phyloP scores from a whole-genome alignment of 2,329 filamentous ascomycete genomes.

The Botryosphaeria dothidea region DNA sequence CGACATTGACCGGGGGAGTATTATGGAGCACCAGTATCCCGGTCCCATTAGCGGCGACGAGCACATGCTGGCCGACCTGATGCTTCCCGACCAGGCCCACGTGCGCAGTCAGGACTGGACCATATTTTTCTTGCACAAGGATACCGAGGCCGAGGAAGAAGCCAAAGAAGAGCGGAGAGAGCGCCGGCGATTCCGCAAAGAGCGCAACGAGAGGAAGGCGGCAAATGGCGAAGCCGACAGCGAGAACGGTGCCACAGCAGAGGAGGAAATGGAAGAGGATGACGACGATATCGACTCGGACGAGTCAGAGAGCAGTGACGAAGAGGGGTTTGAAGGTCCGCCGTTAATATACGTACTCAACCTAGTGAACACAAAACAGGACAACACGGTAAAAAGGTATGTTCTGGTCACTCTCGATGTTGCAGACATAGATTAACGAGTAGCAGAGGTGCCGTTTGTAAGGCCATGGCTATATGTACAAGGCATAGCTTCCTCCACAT shows the following conservation, averaged over 20 bases:
- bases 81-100: constrained; percentile 97
- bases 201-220: constrained; percentile 44
- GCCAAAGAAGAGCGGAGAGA: constrained; percentile 59
- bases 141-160: constrained; percentile 81
- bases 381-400: constrained; percentile 79
- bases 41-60: constrained; percentile 94
- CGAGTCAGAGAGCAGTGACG: constrained; percentile 55
- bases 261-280: constrained; percentile 49
- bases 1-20: constrained; percentile 90
- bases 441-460: constrained; percentile 85
- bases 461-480: constrained; percentile 98
- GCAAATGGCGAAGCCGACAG: constrained; percentile 44
- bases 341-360: constrained; percentile 97
- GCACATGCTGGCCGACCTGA: constrained; percentile 96
- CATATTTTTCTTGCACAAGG: constrained; percentile 97
- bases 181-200: constrained; percentile 55
- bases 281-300: constrained; percentile 54
- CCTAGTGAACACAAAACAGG: constrained; percentile 96
- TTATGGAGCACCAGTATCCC: constrained; percentile 99
- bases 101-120: constrained; percentile 97
- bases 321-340: constrained; percentile 70
- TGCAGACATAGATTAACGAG: background rate
- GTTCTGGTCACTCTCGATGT: constrained; percentile 25
- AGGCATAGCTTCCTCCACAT: constrained; percentile 97
- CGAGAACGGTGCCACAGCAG: constrained; percentile 45